Evolutionary conservation across 805 yeast genomes (phyloP), one percentile per base, ranked within the genome.

Genomic region (Candida xyloterini): DNA sequence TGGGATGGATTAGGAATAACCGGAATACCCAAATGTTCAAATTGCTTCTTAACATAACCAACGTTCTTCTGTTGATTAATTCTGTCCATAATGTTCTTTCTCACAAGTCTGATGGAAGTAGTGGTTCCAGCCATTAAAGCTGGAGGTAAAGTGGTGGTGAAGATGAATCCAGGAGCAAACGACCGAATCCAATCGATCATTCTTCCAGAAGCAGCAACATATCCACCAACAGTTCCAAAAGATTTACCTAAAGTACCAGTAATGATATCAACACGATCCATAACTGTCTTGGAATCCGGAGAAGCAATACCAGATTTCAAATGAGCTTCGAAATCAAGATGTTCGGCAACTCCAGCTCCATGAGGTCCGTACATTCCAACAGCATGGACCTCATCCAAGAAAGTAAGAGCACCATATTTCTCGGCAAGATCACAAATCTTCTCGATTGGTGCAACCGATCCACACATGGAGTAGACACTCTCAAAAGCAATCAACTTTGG

Each of bases 261-360:
- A 60, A 93, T 81, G 80, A 93, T 87, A 60, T 93, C 99, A 42
- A 93, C 78, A 61, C 97, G 80, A 63, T 83, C 90, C 86, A 84
- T 77, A 25, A 84, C 84, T 8, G 95, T 80, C 41, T 70, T 64
- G 31, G 51, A 53, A 33, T 66, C 64, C 49, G 79, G 76, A 13
- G 77, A 68, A 10, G 73, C 73, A 51, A 79, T 68, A 50, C 93
- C 93, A 11, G 80, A 63, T 43, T 69, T 60, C 57, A 86, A 77
- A 60, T 91, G 95, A 40, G 81, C 79, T 33, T 86, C 86, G 54
- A 89, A 93, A 66, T 93, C 87, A 56, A 84, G 72, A 63, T 93
- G 99, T 66, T 93, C 99, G 33, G 98, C 96, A 40, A 93, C 98
- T 68, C 99, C 99, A 24, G 96, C 99, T 60, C 99, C 99, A 56